A percentile compares a stretch with the other conserved stretches of the same genome.
phyloP scores from a whole-genome alignment of 495 filamentous ascomycete species.

The Podospora pseudoanserina region DNA sequence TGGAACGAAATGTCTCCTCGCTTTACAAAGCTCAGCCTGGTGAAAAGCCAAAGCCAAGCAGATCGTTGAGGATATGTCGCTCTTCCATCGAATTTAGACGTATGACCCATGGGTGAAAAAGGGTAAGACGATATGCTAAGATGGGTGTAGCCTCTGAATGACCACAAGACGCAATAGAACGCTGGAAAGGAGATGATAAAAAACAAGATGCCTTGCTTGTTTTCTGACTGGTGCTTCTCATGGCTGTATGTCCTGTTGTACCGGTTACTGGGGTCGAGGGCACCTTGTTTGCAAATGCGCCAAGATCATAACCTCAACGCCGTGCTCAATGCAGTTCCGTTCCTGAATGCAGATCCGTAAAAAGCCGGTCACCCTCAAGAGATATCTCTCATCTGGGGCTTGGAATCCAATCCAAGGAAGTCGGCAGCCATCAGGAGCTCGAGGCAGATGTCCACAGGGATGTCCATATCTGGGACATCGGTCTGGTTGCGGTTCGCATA shows the following conservation, averaged over 20 bases:
- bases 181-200: not conserved
- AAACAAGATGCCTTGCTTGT: not conserved
- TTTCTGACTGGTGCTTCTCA: not conserved
- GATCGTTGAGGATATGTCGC: constrained; percentile 46
- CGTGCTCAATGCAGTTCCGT: not conserved
- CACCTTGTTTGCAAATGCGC: constrained; percentile 1
- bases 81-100: constrained; percentile 81
- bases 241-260: not conserved
- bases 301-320: not conserved
- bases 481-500: constrained; percentile 71
- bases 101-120: constrained; percentile 57
- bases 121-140: constrained; percentile 69
- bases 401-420: constrained; percentile 56
- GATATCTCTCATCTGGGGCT: not conserved
- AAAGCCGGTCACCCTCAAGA: not conserved
- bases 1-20: constrained; percentile 33
- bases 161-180: not conserved
- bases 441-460: constrained; percentile 80
- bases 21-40: constrained; percentile 42
- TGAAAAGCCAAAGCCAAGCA: constrained; percentile 44
- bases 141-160: constrained; percentile 33
- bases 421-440: constrained; percentile 90
- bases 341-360: not conserved
- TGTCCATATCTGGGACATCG: constrained; percentile 88
- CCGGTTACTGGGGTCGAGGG: not conserved